phyloP scores from a whole-genome alignment of 164 flowering plant genomes.

The Umbilicus rupestris region DNA sequence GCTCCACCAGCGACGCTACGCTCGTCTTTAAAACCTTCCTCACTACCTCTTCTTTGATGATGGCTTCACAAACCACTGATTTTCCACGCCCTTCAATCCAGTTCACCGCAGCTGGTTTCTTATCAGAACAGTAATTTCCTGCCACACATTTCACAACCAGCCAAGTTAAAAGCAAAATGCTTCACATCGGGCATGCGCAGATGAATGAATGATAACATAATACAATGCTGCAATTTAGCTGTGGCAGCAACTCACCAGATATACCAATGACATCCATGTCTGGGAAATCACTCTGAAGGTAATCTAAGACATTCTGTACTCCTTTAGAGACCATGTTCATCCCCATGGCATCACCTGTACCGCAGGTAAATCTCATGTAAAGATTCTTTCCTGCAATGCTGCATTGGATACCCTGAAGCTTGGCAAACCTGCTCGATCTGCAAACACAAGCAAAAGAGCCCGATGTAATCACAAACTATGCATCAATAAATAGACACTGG shows the following conservation, averaged over 20 bases:
- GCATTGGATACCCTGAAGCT: slow-evolving; percentile 65
- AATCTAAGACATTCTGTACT: slow-evolving; percentile 78
- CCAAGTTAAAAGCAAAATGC: neutral
- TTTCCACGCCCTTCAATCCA: slow-evolving; percentile 92
- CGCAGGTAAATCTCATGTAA: slow-evolving; percentile 61
- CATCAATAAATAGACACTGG: neutral
- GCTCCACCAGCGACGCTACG: slow-evolving; percentile 71
- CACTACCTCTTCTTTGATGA: slow-evolving; percentile 67
- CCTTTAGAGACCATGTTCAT: slow-evolving; percentile 97
- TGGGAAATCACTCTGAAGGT: slow-evolving; percentile 59
- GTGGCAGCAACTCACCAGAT: slow-evolving; percentile 41
- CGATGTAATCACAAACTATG: neutral
- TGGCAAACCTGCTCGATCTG: slow-evolving; percentile 85
- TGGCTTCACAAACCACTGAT: slow-evolving; percentile 78
- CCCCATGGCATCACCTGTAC: slow-evolving; percentile 95
- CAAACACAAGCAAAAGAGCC: slow-evolving; percentile 8
- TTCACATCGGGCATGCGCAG: too few relatives aligned
- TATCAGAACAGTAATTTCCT: slow-evolving; percentile 79
- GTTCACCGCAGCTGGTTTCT: slow-evolving; percentile 78
- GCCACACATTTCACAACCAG: neutral
- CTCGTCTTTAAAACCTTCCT: slow-evolving; percentile 62
- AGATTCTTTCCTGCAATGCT: slow-evolving; percentile 67
- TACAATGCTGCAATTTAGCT: too few relatives aligned
- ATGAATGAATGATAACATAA: too few relatives aligned
- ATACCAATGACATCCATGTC: slow-evolving; percentile 85